Conservation (phyloP, 345 rosid species). For the Brassica juncea region DNA sequence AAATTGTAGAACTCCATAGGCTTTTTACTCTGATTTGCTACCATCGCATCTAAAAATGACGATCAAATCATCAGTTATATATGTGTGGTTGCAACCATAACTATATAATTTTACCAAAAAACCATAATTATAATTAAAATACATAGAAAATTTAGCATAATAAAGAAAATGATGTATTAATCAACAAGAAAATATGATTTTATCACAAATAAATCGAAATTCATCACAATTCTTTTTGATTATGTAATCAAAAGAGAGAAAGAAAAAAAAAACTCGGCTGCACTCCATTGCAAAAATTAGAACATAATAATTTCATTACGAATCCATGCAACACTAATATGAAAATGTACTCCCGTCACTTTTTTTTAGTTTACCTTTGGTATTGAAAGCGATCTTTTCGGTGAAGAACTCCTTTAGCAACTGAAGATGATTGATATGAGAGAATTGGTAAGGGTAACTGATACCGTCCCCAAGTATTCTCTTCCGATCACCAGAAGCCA, state of each 20-base stretch:
- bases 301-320: neutral
- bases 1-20: constrained; percentile 67
- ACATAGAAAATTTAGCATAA: neutral
- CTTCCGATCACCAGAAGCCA: constrained; percentile 27
- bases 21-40: constrained; percentile 21
- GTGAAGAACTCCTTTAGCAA: constrained; percentile 34
- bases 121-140: no score
- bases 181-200: neutral
- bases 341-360: neutral
- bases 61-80: neutral
- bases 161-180: neutral
- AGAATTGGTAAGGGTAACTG: constrained; percentile 23
- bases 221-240: neutral
- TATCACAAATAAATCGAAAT: neutral
- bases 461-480: constrained; percentile 6
- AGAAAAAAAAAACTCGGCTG: neutral
- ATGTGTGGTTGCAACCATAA: neutral
- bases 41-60: neutral
- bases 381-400: constrained; percentile 17
- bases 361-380: constrained; percentile 34
- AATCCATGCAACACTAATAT: neutral
- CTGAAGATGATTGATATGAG: constrained; percentile 37
- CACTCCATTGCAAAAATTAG: neutral
- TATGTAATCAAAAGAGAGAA: neutral
- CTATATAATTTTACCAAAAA: no score